Conservation (phyloP, 169 alveolate species). For the Pseudocohnilembus persalinus region DNA sequence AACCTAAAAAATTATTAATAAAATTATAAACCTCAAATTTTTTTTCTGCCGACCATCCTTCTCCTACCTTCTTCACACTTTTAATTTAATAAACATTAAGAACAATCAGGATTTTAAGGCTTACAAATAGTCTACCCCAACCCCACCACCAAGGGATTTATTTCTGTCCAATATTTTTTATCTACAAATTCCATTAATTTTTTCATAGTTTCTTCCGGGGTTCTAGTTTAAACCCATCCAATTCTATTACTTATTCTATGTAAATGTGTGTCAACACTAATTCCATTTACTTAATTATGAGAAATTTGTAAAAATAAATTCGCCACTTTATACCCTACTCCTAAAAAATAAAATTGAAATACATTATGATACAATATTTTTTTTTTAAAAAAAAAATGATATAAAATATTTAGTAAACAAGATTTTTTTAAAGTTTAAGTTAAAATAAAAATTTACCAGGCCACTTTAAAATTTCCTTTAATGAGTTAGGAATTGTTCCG, state of each 20-base stretch:
- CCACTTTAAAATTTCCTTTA: conserved; percentile 55
- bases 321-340: conserved; percentile 96
- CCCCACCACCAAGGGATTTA: conserved; percentile 93
- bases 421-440: no score
- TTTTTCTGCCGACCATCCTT: conserved; percentile 15
- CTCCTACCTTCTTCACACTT: conserved; percentile 32
- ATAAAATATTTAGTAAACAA: not conserved
- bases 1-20: no score
- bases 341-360: no score
- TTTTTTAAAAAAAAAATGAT: conserved; percentile 64
- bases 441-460: not conserved
- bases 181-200: conserved; percentile 90
- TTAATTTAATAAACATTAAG: conserved; percentile 33
- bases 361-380: no score
- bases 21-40: no score
- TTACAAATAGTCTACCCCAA: conserved; percentile 95
- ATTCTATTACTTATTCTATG: conserved; percentile 90
- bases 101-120: conserved; percentile 78
- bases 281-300: conserved; percentile 85
- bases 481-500: conserved; percentile 90
- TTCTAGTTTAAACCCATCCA: conserved; percentile 93
- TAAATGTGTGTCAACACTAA: conserved; percentile 93
- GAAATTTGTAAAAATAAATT: conserved; percentile 89
- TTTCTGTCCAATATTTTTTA: conserved; percentile 87
- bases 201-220: conserved; percentile 90